phyloP scores from a whole-genome alignment of 768 basidiomycete species.

The Tricholoma bakamatsutake region DNA sequence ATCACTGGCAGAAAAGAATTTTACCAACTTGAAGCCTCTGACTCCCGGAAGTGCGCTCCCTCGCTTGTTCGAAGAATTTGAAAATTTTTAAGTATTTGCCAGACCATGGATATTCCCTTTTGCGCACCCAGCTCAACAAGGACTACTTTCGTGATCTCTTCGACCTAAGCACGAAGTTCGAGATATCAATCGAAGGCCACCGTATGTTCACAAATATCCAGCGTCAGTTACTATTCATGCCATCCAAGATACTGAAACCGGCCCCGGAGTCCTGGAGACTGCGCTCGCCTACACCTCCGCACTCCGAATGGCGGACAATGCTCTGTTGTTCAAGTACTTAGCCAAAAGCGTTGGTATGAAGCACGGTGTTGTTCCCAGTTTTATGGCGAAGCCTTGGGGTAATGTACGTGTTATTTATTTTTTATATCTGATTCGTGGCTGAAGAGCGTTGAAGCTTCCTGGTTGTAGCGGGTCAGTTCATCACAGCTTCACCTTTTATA shows the following conservation, averaged over 20 bases:
- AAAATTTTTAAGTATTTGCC: not conserved
- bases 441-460: slow-evolving; percentile 54
- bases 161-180: slow-evolving; percentile 66
- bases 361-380: slow-evolving; percentile 85
- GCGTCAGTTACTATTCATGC: not conserved
- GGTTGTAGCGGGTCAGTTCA: slow-evolving; percentile 82
- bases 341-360: slow-evolving; percentile 92
- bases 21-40: slow-evolving; percentile 64
- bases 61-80: not conserved
- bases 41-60: slow-evolving; percentile 85
- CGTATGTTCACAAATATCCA: slow-evolving; percentile 40
- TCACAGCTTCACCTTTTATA: not conserved
- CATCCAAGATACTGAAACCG: slow-evolving; percentile 80
- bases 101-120: slow-evolving; percentile 98
- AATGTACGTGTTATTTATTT: slow-evolving; percentile 48
- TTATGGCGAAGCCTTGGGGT: slow-evolving; percentile 98
- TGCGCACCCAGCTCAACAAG: slow-evolving; percentile 85
- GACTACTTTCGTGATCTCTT: slow-evolving; percentile 88
- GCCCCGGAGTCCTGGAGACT: slow-evolving; percentile 83
- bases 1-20: slow-evolving; percentile 72
- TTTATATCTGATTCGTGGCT: not conserved
- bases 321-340: slow-evolving; percentile 85
- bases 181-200: slow-evolving; percentile 80
- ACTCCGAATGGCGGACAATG: slow-evolving; percentile 83
- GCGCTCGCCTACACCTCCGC: slow-evolving; percentile 82